Evolutionary conservation across 768 basidiomycete genomes (phyloP), one percentile per base, ranked within the genome.

Genomic region (Tubosaeta brunneosetosa): DNA sequence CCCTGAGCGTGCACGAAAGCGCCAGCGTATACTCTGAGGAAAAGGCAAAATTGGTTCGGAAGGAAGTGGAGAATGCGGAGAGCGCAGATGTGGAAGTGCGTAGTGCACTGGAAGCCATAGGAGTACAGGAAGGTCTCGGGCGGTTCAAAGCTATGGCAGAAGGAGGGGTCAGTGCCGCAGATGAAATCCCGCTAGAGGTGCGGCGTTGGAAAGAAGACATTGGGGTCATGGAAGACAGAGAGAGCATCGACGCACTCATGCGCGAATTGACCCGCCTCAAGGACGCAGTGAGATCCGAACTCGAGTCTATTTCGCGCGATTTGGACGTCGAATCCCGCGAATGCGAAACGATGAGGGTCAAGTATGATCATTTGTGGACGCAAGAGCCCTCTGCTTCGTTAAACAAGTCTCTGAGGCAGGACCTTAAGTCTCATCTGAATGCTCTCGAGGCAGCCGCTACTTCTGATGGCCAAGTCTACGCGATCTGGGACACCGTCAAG

Each of bases 21-120:
- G 95, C 95, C 13, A 90, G 87, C 53, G 85, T 99, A 13, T 99
- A 99, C 69, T 95, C 93, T 1, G 97, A 99, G 69, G 97, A 99
- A 73, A 98, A 98, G 73, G 97, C 95, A 19, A 98, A 99, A 70
- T 66, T 91, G 26, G 92, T 94, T 8, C 79, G 97, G 37, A 82
- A 77, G 6, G 94, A 98, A 67, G 89, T 88, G 8, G 95, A 97
- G 74, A 82, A 84, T 48, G 86, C 84, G 0, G 94, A 97, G 56
- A 74, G 81, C 22, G 85, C 88, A 0, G 93, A 97, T 63, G 86
- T 77, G 6, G 91, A 94, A 67, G 80, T 81, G 32, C 74, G 82
- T 57, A 88, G 88, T 44, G 83, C 84, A 22, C 67, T 98, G 47
- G 94, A 95, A 44, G 83, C 84, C 27, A 74, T 94, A 55, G 90